Percentiles rank a stretch among this genome's conserved stretches.
These are phyloP conservation scores for Tephrocybe rancida DNA, from an alignment of 768 basidiomycete genomes.

Conservation along the genomic window DNA sequence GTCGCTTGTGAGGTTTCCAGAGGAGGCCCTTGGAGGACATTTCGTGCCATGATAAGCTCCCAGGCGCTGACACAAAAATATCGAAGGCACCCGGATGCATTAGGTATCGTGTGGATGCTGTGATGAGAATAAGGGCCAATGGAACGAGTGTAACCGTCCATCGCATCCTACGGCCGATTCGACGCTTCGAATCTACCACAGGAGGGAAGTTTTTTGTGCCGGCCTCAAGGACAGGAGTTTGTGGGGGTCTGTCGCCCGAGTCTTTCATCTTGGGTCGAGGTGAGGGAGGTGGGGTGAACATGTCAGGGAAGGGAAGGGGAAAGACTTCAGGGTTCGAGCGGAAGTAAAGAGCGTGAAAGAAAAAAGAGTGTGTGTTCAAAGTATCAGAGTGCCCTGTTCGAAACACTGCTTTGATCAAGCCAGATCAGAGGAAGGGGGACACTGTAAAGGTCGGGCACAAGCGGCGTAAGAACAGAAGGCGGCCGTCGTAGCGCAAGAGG, in stretches of 20 bases:
- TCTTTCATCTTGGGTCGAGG: constrained; percentile 8
- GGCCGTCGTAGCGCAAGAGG: neutral
- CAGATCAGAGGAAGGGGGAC: constrained; percentile 7
- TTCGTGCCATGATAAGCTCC: constrained; percentile 29
- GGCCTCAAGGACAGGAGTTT: constrained; percentile 11
- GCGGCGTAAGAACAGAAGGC: neutral
- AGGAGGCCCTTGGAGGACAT: constrained; percentile 28
- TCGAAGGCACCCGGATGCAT: constrained; percentile 51
- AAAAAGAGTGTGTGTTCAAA: constrained; percentile 8
- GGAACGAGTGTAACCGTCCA: constrained; percentile 63
- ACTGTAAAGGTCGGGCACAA: neutral
- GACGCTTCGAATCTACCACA: constrained; percentile 34
- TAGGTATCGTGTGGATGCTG: constrained; percentile 51
- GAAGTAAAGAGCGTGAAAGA: constrained; percentile 17
- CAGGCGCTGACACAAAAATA: constrained; percentile 29
- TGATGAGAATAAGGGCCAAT: constrained; percentile 54
- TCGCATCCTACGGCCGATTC: constrained; percentile 43
- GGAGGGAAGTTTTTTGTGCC: constrained; percentile 8
- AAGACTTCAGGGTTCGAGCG: neutral
- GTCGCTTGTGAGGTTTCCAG: constrained; percentile 47
- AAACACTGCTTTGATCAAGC: constrained; percentile 14
- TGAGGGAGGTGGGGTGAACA: constrained; percentile 19
- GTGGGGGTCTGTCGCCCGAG: constrained; percentile 4
- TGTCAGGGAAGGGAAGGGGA: neutral
- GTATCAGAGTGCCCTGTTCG: constrained; percentile 7